A percentile compares a stretch with the other conserved stretches of the same genome.
These are phyloP conservation scores for Ailanthus altissimus DNA, from an alignment of 345 rosid species.

Conservation along the genomic window DNA sequence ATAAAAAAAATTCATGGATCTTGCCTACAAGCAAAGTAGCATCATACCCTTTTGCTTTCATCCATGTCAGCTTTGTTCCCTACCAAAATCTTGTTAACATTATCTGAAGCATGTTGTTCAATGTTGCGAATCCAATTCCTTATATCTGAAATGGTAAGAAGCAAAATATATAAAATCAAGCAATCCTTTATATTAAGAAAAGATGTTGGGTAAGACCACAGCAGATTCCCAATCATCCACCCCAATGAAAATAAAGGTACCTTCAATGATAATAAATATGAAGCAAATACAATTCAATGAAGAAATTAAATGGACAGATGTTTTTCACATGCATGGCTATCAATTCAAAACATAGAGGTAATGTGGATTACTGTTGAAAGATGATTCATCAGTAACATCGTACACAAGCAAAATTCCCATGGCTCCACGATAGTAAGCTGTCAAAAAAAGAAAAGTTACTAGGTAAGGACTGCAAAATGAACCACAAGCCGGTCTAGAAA, in stretches of 20 bases:
- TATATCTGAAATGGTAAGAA: constrained; percentile 62
- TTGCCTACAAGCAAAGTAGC: neutral
- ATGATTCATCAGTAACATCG: constrained; percentile 91
- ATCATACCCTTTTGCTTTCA: constrained; percentile 93
- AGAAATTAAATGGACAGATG: constrained; percentile 5
- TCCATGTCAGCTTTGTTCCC: constrained; percentile 99
- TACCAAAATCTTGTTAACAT: constrained; percentile 93
- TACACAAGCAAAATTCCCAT: constrained; percentile 92
- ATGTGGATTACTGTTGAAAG: constrained; percentile 67
- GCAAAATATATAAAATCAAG: constrained; percentile 22
- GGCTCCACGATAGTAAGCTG: constrained; percentile 93
- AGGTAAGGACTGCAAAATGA: neutral
- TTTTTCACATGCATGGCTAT: neutral
- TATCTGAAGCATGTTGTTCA: constrained; percentile 98
- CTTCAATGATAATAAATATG: neutral
- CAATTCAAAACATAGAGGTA: constrained; percentile 15
- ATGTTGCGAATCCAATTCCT: constrained; percentile 99
- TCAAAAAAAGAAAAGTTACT: constrained; percentile 9
- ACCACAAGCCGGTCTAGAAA: neutral
- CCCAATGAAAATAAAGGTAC: constrained; percentile 15
- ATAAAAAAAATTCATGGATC: neutral
- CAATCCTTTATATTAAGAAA: neutral
- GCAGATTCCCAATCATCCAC: constrained; percentile 2
- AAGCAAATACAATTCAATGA: neutral
- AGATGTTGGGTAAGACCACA: neutral